These are phyloP conservation scores for Agarophyton chilense DNA, from an alignment of 23 red algal genomes.

Conservation along the genomic window DNA sequence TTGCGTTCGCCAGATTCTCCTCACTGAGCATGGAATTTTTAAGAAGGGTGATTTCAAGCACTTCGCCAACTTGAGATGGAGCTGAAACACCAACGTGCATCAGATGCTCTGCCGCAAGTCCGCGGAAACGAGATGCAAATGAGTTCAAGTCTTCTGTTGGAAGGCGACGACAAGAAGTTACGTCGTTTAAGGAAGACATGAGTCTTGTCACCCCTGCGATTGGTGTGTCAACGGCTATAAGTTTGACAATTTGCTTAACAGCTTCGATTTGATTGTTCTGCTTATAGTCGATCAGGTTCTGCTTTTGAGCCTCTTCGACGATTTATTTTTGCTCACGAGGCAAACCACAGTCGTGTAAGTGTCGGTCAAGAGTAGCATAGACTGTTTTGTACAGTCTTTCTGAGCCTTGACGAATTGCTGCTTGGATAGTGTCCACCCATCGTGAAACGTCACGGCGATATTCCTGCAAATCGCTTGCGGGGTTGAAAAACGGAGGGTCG, in stretches of 20 bases:
- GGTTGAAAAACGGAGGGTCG: not conserved
- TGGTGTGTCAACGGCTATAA: not conserved
- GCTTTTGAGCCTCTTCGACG: not conserved
- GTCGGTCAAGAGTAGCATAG: no score
- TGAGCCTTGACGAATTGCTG: no score
- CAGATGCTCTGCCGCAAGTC: constrained; percentile 3
- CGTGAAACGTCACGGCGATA: no score
- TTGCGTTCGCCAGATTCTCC: not conserved
- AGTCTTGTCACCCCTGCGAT: not conserved
- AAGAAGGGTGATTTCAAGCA: constrained; percentile 7
- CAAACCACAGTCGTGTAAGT: not conserved
- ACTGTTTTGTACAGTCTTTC: no score
- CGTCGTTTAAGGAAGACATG: not conserved
- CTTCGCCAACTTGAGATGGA: constrained; percentile 3
- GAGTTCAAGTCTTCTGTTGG: not conserved
- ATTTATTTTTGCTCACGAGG: not conserved
- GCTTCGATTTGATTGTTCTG: not conserved
- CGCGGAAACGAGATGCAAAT: constrained; percentile 9
- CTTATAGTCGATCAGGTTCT: not conserved
- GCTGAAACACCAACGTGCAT: not conserved
- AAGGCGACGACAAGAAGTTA: not conserved
- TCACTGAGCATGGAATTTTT: not conserved
- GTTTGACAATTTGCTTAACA: no score
- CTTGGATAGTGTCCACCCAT: no score
- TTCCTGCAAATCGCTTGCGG: not conserved